A percentile compares a stretch with the other conserved stretches of the same genome.
These are phyloP conservation scores for Vitis hybrid DNA, from an alignment of 177 flowering plant genomes.

Conservation along the genomic window DNA sequence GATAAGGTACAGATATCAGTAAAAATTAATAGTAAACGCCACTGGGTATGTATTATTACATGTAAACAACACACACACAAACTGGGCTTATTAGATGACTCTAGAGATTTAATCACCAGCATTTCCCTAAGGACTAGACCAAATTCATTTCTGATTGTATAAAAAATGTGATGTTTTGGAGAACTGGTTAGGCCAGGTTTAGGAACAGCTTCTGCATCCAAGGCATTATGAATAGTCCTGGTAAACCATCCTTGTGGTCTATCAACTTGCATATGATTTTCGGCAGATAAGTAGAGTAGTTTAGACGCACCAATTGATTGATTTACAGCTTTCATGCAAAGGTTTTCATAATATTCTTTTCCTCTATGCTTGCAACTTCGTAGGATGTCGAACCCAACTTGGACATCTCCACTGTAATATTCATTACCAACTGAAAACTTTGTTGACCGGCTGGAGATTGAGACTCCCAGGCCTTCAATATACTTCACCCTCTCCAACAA, in stretches of 20 bases:
- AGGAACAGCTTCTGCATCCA: neutral
- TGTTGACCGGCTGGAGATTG: conserved; percentile 14
- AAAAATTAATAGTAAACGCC: neutral
- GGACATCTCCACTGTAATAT: conserved; percentile 35
- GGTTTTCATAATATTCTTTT: conserved; percentile 91
- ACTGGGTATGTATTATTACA: too few species aligned
- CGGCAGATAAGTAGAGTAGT: neutral
- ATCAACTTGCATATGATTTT: neutral
- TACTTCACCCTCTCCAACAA: conserved; percentile 85
- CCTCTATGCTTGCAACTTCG: conserved; percentile 82
- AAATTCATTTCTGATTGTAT: neutral
- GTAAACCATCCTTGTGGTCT: neutral
- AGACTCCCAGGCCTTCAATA: conserved; percentile 65
- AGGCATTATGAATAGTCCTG: neutral
- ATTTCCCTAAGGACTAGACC: neutral
- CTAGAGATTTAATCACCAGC: neutral
- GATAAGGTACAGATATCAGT: neutral
- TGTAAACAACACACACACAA: neutral
- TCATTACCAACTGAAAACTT: conserved; percentile 15
- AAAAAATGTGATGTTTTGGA: neutral
- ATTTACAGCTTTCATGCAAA: conserved; percentile 97
- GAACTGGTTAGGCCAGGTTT: too few species aligned
- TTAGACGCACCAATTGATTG: conserved; percentile 81
- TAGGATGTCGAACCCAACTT: conserved; percentile 66
- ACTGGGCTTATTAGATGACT: neutral